Evolutionary conservation across 2,329 filamentous ascomycete species (phyloP).

Genomic region (Hortaea werneckii): DNA sequence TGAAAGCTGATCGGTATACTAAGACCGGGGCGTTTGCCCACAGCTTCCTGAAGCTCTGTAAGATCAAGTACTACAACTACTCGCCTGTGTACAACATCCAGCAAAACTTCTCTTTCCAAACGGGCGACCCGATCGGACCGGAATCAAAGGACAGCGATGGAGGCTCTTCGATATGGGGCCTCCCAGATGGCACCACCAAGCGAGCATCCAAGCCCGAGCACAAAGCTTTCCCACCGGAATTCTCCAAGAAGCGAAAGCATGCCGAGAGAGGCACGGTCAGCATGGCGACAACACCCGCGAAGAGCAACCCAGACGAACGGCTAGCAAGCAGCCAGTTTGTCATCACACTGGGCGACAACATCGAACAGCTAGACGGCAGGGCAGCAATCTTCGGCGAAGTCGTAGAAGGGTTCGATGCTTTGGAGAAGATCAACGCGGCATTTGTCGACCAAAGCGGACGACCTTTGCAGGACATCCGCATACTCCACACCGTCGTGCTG

Average conservation of each 20-base stretch:
- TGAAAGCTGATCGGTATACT: conserved; percentile 46
- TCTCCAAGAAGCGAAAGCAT: conserved; percentile 82
- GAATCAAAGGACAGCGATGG: conserved; percentile 78
- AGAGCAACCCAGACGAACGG: conserved; percentile 67
- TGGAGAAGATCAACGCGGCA: conserved; percentile 86
- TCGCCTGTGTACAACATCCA: conserved; percentile 85
- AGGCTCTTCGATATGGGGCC: conserved; percentile 85
- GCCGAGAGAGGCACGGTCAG: conserved; percentile 83
- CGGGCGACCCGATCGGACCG: conserved; percentile 85
- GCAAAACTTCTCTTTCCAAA: conserved; percentile 92
- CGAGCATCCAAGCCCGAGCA: conserved; percentile 48
- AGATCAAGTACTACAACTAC: conserved; percentile 99
- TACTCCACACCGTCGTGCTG: conserved; percentile 82
- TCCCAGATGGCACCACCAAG: conserved; percentile 54
- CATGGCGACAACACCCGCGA: conserved; percentile 82
- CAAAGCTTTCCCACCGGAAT: conserved; percentile 60
- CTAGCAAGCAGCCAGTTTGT: conserved; percentile 88
- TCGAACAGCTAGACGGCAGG: conserved; percentile 85
- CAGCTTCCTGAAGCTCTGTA: conserved; percentile 97
- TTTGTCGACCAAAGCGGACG: conserved; percentile 79
- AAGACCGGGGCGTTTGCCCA: conserved; percentile 36
- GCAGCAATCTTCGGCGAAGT: conserved; percentile 93
- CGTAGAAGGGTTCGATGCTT: conserved; percentile 85
- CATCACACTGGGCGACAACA: conserved; percentile 77
- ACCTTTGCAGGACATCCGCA: conserved; percentile 86